These are phyloP conservation scores for Wickerhamomyces kurtzmanii DNA, from an alignment of 805 yeast species.

Conservation along the genomic window DNA sequence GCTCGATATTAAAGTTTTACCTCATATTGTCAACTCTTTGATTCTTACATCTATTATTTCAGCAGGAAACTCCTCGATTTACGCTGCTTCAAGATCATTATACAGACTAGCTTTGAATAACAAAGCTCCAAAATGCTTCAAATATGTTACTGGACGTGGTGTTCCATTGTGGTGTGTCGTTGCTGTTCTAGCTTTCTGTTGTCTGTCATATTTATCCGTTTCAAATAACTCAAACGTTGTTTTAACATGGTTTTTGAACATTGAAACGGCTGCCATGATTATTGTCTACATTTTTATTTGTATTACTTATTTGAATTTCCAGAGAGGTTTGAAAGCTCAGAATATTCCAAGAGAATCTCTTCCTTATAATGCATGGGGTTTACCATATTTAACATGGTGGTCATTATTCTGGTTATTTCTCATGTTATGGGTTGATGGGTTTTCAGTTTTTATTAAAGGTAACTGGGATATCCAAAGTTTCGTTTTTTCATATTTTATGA, in stretches of 20 bases:
- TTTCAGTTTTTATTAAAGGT: constrained; percentile 46
- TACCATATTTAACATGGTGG: constrained; percentile 39
- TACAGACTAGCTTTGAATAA: constrained; percentile 68
- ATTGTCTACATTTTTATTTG: constrained; percentile 68
- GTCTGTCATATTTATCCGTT: constrained; percentile 63
- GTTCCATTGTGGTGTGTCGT: constrained; percentile 53
- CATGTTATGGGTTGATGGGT: constrained; percentile 43
- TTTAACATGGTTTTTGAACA: constrained; percentile 64
- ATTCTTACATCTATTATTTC: constrained; percentile 71
- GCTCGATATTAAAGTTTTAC: constrained; percentile 56
- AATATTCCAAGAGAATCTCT: constrained; percentile 47
- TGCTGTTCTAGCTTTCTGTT: constrained; percentile 34
- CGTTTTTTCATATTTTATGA: constrained; percentile 50
- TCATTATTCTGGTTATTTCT: constrained; percentile 19
- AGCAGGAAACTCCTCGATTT: constrained; percentile 73
- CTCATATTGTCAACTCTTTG: constrained; percentile 70
- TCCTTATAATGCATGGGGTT: constrained; percentile 56
- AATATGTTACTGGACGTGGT: constrained; percentile 58
- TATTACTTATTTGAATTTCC: constrained; percentile 57
- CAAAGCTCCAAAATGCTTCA: constrained; percentile 60
- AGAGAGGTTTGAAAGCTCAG: constrained; percentile 57
- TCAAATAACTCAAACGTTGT: constrained; percentile 44
- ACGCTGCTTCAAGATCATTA: constrained; percentile 66
- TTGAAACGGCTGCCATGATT: constrained; percentile 67
- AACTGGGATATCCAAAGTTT: constrained; percentile 43